Evolutionary conservation across 1,284 basidiomycete species (phyloP), one percentile per base, ranked within the genome.

Genomic region (Erythrobasidium hasegawianum): DNA sequence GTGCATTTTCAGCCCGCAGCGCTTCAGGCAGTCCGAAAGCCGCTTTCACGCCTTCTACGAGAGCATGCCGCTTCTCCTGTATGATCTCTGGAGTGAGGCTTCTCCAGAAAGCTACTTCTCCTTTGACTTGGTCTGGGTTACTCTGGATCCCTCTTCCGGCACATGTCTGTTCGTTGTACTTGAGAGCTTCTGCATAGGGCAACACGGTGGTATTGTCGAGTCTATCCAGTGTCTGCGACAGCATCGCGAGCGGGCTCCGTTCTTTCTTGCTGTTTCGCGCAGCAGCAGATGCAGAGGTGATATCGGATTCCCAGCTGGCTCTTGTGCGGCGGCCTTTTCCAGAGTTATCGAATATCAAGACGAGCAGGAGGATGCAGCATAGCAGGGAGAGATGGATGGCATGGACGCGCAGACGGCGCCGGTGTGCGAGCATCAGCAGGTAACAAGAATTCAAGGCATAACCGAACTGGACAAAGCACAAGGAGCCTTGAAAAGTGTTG

Each of bases 91-190:
- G 7, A 13, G 27, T 40, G 3, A 65, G 55, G 22, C 56, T 41
- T 13, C 56, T 40, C 62, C 62, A 65, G 55, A 57, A 57, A 4
- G 26, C 45, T 7, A n/a, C 7, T 39, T 65, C 53, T 18, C 62
- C 62, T 16, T 43, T 47, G 55, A 65, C 24, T 49, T 65, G 62
- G 49, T 65, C 62, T 53, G 55, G 55, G 26, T 65, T 65, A 29
- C 45, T 50, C 33, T 65, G 62, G 1, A 41, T 26, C 22, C 54
- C 18, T 40, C 62, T 24, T 22, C 39, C 55, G 29, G 24, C 43
- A 47, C 62, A 65, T 2, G 56, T 58, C 33, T 52, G 24, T 20
- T 50, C 47, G 24, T 65, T 58, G 38, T 50, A 29, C n/a, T 33
- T 10, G 9, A 65, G 29, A 5, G 62, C 62, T 27, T 49, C 45